Evolutionary conservation across 352 stramenopile genomes (phyloP).

Genomic region (Phytophthora tentaculata): DNA sequence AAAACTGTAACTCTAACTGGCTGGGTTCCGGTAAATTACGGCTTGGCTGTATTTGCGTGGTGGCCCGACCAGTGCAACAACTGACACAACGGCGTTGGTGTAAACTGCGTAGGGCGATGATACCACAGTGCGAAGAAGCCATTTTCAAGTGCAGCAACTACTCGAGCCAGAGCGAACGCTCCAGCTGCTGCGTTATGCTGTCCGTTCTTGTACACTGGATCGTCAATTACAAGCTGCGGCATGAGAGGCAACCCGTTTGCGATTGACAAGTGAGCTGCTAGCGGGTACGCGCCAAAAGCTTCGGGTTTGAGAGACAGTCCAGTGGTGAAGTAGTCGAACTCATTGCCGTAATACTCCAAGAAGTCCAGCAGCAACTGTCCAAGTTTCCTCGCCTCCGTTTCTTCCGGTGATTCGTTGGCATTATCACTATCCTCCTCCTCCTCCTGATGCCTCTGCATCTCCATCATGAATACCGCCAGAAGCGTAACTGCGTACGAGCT

Average conservation of each 20-base stretch:
- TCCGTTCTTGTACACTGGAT: conserved; percentile 77
- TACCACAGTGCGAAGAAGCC: conserved; percentile 81
- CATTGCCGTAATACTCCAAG: conserved; percentile 89
- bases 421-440: conserved; percentile 8
- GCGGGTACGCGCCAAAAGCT: conserved; percentile 81
- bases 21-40: conserved; percentile 1
- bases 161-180: conserved; percentile 78
- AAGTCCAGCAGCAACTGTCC: conserved; percentile 87
- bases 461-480: conserved; percentile 84
- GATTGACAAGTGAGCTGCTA: conserved; percentile 51
- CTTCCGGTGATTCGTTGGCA: conserved; percentile 9
- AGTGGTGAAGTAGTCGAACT: conserved; percentile 79
- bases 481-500: conserved; percentile 90
- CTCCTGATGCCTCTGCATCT: conserved; percentile 64
- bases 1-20: neutral
- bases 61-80: conserved; percentile 84
- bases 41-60: conserved; percentile 26
- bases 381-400: conserved; percentile 38
- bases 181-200: conserved; percentile 83
- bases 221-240: conserved; percentile 85
- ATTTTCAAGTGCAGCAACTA: conserved; percentile 84
- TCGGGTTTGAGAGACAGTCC: conserved; percentile 84
- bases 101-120: conserved; percentile 77
- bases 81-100: conserved; percentile 78
- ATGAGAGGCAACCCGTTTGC: conserved; percentile 56